A percentile compares a stretch with the other conserved stretches of the same genome.
phyloP scores from a whole-genome alignment of 2,329 filamentous ascomycete species.

The Lasiodiplodia sp. region DNA sequence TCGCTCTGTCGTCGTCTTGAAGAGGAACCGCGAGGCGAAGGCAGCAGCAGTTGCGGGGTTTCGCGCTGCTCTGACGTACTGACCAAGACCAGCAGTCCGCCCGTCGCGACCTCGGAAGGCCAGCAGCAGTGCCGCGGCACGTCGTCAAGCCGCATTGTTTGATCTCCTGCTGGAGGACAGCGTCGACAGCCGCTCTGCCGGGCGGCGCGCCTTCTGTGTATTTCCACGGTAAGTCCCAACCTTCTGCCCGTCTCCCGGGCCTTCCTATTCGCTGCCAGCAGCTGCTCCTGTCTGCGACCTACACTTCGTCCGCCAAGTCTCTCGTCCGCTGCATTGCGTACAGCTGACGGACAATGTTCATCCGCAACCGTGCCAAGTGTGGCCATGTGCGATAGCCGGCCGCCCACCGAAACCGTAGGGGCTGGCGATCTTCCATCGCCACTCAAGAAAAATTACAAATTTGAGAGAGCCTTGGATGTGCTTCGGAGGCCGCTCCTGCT shows the following conservation, averaged over 20 bases:
- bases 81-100: background rate
- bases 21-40: background rate
- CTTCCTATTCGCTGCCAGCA: conserved; percentile 20
- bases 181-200: conserved; percentile 41
- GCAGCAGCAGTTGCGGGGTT: conserved; percentile 14
- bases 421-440: background rate
- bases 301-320: background rate
- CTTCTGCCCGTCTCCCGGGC: background rate
- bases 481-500: background rate
- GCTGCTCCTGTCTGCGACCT: background rate
- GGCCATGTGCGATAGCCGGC: background rate
- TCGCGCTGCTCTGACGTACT: background rate
- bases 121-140: background rate
- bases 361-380: background rate
- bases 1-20: background rate
- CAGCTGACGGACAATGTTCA: background rate
- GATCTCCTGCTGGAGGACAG: conserved; percentile 47
- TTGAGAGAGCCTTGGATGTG: background rate
- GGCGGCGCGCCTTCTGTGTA: conserved; percentile 52
- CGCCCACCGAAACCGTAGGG: background rate
- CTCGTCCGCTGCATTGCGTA: background rate
- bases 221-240: conserved; percentile 37
- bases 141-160: conserved; percentile 43
- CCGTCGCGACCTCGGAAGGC: background rate
- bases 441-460: background rate